phyloP scores from a whole-genome alignment of 441 rosid genomes.

The Pelargonium myrrhifolium region DNA sequence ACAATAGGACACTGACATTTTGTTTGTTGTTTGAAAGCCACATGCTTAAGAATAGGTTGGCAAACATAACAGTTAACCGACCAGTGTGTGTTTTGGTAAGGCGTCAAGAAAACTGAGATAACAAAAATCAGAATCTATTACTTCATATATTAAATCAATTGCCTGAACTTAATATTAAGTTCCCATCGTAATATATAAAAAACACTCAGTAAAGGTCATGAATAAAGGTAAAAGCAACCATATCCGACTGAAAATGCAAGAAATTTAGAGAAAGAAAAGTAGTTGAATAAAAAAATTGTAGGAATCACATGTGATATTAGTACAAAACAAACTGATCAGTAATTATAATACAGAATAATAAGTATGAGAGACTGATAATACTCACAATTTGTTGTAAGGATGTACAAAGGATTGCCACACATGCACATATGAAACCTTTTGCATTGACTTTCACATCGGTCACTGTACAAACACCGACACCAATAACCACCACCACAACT shows the following conservation, averaged over 20 bases:
- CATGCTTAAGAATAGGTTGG: too few relatives aligned
- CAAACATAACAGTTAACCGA: too few relatives aligned
- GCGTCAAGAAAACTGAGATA: too few relatives aligned
- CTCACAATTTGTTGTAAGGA: conserved; percentile 30
- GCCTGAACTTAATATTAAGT: too few relatives aligned
- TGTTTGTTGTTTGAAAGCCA: too few relatives aligned
- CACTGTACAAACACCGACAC: conserved; percentile 29
- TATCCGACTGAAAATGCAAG: neutral
- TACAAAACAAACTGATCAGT: neutral
- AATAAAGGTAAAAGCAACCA: neutral
- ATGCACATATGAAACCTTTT: conserved; percentile 27
- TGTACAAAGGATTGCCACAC: conserved; percentile 23
- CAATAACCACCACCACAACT: conserved; percentile 24
- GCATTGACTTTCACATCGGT: conserved; percentile 26
- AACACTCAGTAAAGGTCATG: neutral
- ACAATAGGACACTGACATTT: too few relatives aligned
- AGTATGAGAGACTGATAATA: neutral
- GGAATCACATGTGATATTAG: neutral
- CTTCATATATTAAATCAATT: too few relatives aligned
- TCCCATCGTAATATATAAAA: too few relatives aligned
- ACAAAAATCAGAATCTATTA: too few relatives aligned
- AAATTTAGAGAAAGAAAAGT: neutral
- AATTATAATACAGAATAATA: neutral
- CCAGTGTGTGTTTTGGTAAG: too few relatives aligned
- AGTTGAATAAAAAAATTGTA: neutral